Base-by-base conservation (phyloP, 208 protist genomes). In the Balamuthia mandrillaris region DNA sequence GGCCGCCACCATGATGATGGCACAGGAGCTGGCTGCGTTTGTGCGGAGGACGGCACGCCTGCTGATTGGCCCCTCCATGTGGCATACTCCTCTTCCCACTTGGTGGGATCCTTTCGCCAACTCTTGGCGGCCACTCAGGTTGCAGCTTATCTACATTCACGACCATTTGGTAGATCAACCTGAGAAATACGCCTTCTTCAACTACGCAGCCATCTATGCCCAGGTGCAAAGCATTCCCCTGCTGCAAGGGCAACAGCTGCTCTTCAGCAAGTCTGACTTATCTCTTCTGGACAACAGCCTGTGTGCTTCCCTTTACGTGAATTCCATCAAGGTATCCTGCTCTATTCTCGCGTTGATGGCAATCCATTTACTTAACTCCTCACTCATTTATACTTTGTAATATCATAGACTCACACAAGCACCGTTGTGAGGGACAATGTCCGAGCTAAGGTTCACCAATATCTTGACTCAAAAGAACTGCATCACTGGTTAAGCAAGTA, bases 401-500 rank as follows among this genome's bases (percentile, higher is more conserved):
- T 65, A n/a, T n/a, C 35, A 31, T 65, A 7, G 56, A 74, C 65
- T 14, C 65, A 49, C 41, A 74, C 65, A n/a, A 42, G 31, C 21
- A 47, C 65, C 9, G 18, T 31, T 3, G 51, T 42, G 24, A 0
- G 65, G 37, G 7, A 35, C 1, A 35, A 12, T 18, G 58, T 66
- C 47, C 18, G 14, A 21, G 47, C 24, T 3, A 18, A 35, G 10
- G 35, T 9, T 70, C 6, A 44, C n/a, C 27, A 70, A 42, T 74
- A 51, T 51, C 24, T 74, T 35, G 65, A 74, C 65, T 74, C 65
- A 14, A 42, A 51, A n/a, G 65, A 74, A 42, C 65, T 74, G 33
- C 39, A 74, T 42, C 27, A 24, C 6, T 21, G 51, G 29, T 42
- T 74, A 27, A 42, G 39, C 31, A 14, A 42, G 12, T 49, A 74